These are phyloP conservation scores for Aspergillus sp. DNA, from an alignment of 2,329 filamentous ascomycete species.

Conservation along the genomic window DNA sequence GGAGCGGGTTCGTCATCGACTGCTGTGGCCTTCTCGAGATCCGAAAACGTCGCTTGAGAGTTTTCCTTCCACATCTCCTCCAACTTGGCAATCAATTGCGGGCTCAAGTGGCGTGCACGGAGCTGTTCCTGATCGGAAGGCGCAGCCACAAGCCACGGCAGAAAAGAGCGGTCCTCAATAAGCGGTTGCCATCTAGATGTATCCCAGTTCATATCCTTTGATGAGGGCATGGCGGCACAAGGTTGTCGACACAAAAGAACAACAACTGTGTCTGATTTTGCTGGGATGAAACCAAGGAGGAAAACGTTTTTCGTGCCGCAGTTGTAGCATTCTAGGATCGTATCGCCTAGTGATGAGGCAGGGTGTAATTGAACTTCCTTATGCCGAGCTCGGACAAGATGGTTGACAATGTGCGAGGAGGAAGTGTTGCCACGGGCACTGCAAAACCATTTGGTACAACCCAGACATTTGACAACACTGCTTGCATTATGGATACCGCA, in stretches of 20 bases:
- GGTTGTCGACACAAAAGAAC: conserved; percentile 95
- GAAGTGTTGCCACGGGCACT: conserved; percentile 94
- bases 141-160: conserved; percentile 84
- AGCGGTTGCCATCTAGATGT: conserved; percentile 95
- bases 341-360: conserved; percentile 87
- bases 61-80: conserved; percentile 99
- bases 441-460: conserved; percentile 98
- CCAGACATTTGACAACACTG: conserved; percentile 92
- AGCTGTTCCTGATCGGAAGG: conserved; percentile 95
- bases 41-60: conserved; percentile 76
- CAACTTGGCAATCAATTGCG: conserved; percentile 90
- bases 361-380: conserved; percentile 98
- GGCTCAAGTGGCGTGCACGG: conserved; percentile 84
- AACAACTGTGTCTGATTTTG: conserved; percentile 97
- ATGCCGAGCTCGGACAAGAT: conserved; percentile 92
- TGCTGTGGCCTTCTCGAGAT: conserved; percentile 84
- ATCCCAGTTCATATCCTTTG: conserved; percentile 99
- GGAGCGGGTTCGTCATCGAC: conserved; percentile 94
- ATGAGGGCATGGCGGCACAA: conserved; percentile 88
- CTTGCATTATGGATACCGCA: conserved; percentile 95
- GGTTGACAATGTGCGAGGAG: conserved; percentile 97
- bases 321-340: conserved; percentile 96
- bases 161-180: conserved; percentile 92
- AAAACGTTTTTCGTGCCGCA: conserved; percentile 99
- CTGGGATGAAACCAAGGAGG: conserved; percentile 92